Evolutionary conservation across 352 stramenopile genomes (phyloP), one percentile per base, ranked within the genome.

Genomic region (Globisporangium abappressorium): DNA sequence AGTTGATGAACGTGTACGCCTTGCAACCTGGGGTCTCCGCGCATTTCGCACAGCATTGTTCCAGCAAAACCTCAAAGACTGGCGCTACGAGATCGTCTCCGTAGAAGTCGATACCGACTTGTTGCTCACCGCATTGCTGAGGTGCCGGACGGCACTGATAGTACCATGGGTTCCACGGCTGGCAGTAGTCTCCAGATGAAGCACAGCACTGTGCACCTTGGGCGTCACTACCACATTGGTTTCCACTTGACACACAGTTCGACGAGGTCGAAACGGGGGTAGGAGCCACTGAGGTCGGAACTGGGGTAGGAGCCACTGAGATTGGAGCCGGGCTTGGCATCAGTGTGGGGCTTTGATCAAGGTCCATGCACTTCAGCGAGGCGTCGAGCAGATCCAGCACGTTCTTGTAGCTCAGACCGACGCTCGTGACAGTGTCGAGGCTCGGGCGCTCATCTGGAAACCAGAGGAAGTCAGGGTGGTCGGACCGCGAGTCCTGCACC

Each of bases 1-100:
- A 65, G 67, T 79, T 79, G 60, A 76, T 49, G 43, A 71, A 79
- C 43, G 72, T 76, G 70, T 78, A 78, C 20, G 65, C 65, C 62
- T 66, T 66, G 65, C 72, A 78, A 41, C 64, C 63, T 1, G 41
- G 14, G 22, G 41, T 74, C n/a, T 28, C 20, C 7, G 58, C 22
- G 18, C 69, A 74, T 30, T 69, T 26, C 4, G 26, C 53, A 46
- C 70, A 77, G 72, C 80, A 88, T 53, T 82, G 55, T 11, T 57
- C 34, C 1, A 74, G 78, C 3, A 70, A 46, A 2, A 65, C 24
- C 1, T 38, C 22, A 14, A 14, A 65, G n/a, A 62, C 30, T 2
- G 70, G 28, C 6, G 57, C 43, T n/a, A 14, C 20, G 11, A 74
- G 33, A 18, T 74, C 69, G 33, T 74, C 41, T 41, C 69, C 69